These are phyloP conservation scores for Tuber calosporum DNA, from an alignment of 495 filamentous ascomycete species.

Conservation along the genomic window DNA sequence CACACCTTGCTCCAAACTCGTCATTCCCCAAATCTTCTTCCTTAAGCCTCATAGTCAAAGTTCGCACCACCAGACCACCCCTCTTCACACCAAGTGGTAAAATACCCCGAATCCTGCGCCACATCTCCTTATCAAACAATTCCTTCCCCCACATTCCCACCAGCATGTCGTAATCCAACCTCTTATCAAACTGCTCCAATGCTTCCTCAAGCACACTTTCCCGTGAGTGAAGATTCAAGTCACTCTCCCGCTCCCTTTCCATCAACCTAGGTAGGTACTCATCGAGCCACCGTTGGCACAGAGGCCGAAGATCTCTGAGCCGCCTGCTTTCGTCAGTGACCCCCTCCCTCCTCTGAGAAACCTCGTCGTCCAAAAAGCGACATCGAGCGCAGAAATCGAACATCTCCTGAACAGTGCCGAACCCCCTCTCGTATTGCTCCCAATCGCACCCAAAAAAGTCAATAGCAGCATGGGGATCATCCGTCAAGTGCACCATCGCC, in stretches of 20 bases:
- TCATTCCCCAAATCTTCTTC: constrained; percentile 10
- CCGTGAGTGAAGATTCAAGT: constrained; percentile 3
- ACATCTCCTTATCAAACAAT: constrained; percentile 27
- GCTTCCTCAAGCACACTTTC: constrained; percentile 28
- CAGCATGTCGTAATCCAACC: constrained; percentile 18
- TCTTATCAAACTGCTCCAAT: constrained; percentile 33
- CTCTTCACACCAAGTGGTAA: constrained; percentile 24
- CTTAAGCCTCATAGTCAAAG: constrained; percentile 12
- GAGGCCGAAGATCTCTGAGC: constrained; percentile 18
- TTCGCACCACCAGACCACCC: constrained; percentile 18
- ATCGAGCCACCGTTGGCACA: constrained; percentile 23
- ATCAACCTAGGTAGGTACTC: constrained; percentile 22
- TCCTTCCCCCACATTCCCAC: constrained; percentile 13
- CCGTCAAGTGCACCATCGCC: constrained; percentile 53
- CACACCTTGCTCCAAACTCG: neutral
- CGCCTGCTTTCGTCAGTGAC: neutral
- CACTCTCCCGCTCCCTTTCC: neutral
- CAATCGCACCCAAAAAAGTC: constrained; percentile 54
- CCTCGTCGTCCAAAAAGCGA: constrained; percentile 15
- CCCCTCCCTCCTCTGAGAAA: constrained; percentile 17
- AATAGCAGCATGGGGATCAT: constrained; percentile 49
- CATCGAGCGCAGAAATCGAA: constrained; percentile 29
- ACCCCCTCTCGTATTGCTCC: constrained; percentile 36
- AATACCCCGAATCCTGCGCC: constrained; percentile 21
- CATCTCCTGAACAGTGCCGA: constrained; percentile 22